Evolutionary conservation across 1,284 basidiomycete species (phyloP).

Genomic region (Peniophora sp.): DNA sequence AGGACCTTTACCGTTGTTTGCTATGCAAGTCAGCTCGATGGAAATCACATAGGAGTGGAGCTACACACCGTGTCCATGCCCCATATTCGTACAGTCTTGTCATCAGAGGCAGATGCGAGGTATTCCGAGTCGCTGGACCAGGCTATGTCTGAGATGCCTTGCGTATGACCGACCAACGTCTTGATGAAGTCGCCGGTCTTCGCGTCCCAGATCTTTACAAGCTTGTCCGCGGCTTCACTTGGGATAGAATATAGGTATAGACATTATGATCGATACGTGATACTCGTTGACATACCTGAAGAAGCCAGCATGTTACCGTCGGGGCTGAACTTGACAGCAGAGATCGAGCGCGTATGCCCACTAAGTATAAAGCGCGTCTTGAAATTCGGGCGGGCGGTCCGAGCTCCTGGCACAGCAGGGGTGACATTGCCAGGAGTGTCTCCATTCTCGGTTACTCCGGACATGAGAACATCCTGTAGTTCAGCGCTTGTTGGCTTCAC

Average conservation of each 20-base stretch:
- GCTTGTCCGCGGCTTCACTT: slow-evolving; percentile 70
- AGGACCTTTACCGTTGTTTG: slow-evolving; percentile 54
- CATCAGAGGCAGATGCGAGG: slow-evolving; percentile 86
- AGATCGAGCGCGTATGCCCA: slow-evolving; percentile 68
- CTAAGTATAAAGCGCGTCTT: slow-evolving; percentile 46
- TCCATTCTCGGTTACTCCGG: too few relatives aligned
- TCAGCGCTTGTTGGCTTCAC: too few relatives aligned
- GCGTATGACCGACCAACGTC: slow-evolving; percentile 63
- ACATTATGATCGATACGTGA: slow-evolving; percentile 2
- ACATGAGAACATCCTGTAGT: too few relatives aligned
- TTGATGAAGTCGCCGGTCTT: slow-evolving; percentile 63
- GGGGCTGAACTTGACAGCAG: slow-evolving; percentile 74
- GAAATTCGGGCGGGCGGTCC: slow-evolving; percentile 27
- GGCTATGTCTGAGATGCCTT: slow-evolving; percentile 84
- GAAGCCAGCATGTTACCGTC: slow-evolving; percentile 69
- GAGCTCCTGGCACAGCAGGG: neutral
- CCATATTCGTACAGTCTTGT: slow-evolving; percentile 82
- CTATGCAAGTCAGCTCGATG: slow-evolving; percentile 25
- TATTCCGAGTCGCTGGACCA: slow-evolving; percentile 80
- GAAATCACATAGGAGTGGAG: neutral
- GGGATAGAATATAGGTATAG: slow-evolving; percentile 9
- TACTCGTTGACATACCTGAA: slow-evolving; percentile 42
- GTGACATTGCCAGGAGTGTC: neutral
- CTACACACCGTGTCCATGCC: slow-evolving; percentile 53
- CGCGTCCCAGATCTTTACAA: slow-evolving; percentile 72